These are phyloP conservation scores for Calonectria pseudoreteaudii DNA, from an alignment of 2,329 filamentous ascomycete genomes.

Conservation along the genomic window DNA sequence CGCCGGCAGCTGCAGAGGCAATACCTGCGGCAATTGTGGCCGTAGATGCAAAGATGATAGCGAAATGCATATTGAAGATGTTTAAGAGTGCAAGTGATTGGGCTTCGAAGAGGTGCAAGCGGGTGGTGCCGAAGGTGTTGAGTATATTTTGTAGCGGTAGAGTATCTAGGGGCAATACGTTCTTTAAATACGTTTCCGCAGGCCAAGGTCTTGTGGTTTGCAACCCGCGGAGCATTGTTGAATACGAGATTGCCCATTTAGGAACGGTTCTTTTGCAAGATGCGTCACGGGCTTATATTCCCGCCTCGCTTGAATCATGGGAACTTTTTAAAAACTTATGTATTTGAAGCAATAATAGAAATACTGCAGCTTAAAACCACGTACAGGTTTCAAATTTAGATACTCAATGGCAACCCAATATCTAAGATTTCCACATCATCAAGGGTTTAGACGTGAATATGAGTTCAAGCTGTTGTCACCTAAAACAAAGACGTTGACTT, in stretches of 20 bases:
- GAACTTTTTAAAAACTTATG: too few species aligned
- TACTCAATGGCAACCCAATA: not conserved
- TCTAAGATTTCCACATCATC: not conserved
- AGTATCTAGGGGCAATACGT: not conserved
- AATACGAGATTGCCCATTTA: not conserved
- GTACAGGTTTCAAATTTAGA: not conserved
- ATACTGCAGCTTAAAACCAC: not conserved
- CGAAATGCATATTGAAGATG: constrained; percentile 12
- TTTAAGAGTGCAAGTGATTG: not conserved
- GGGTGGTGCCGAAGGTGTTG: not conserved
- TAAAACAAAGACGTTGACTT: not conserved
- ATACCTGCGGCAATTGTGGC: not conserved
- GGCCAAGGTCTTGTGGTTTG: not conserved
- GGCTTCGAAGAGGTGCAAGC: not conserved
- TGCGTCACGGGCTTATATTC: not conserved
- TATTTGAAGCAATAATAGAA: too few species aligned
- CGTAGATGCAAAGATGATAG: not conserved
- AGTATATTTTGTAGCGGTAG: too few species aligned
- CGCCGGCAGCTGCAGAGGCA: not conserved
- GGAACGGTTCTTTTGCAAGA: not conserved
- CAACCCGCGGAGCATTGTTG: not conserved
- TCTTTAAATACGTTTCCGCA: not conserved
- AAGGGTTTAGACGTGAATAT: not conserved
- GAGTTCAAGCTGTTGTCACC: not conserved
- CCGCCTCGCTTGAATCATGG: not conserved